Evolutionary conservation across 2,329 filamentous ascomycete species (phyloP).

Genomic region (Colletotrichum aenigma): DNA sequence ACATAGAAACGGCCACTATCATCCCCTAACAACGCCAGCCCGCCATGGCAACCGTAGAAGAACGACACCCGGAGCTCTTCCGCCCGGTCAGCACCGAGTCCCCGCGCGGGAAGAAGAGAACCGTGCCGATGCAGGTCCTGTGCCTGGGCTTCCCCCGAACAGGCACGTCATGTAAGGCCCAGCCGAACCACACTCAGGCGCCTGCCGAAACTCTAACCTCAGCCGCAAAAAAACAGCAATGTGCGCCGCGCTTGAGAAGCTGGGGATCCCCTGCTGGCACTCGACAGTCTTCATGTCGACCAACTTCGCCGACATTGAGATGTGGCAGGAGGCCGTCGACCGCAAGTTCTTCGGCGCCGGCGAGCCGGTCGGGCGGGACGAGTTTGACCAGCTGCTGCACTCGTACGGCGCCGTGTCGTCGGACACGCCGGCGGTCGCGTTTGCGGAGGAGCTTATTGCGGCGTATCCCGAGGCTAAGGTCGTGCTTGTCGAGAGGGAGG

Average conservation of each 20-base stretch:
- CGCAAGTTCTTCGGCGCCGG: constrained; percentile 20
- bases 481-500: constrained; percentile 35
- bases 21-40: background rate
- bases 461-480: constrained; percentile 47
- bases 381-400: constrained; percentile 24
- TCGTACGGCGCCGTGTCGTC: constrained; percentile 35
- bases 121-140: constrained; percentile 24
- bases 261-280: constrained; percentile 23
- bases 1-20: background rate
- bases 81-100: constrained; percentile 21
- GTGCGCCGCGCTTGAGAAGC: constrained; percentile 21
- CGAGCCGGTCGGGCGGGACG: constrained; percentile 10
- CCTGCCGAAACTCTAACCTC: background rate
- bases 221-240: background rate
- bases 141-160: constrained; percentile 25
- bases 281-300: constrained; percentile 20
- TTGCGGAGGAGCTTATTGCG: constrained; percentile 41
- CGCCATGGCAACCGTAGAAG: constrained; percentile 22
- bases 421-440: constrained; percentile 40
- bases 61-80: constrained; percentile 24
- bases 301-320: constrained; percentile 24
- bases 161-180: constrained; percentile 22
- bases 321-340: constrained; percentile 25
- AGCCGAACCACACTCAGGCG: background rate
- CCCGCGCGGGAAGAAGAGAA: constrained; percentile 18